Percentiles rank a stretch among this genome's conserved stretches.
phyloP scores from a whole-genome alignment of 805 yeast genomes.

The Nakazawaea ambrosiae region DNA sequence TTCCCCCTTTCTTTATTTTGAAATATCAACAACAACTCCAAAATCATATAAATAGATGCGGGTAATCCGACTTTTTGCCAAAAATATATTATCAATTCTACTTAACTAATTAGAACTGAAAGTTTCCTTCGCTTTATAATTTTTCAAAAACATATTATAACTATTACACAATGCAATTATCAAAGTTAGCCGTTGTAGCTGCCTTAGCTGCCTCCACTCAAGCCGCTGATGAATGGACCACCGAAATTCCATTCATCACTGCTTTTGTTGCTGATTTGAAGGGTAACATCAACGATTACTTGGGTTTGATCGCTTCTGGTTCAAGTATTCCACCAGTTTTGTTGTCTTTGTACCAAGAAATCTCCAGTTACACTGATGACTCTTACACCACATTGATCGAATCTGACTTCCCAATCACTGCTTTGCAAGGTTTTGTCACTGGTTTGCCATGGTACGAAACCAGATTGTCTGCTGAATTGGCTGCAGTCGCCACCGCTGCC shows the following conservation, averaged over 20 bases:
- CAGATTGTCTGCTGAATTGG: conserved; percentile 19
- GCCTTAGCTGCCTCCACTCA: background rate
- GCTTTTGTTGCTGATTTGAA: conserved; percentile 31
- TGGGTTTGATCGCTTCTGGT: conserved; percentile 25
- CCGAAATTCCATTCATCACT: conserved; percentile 16
- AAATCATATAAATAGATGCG: too few relatives aligned
- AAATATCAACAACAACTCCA: too few relatives aligned
- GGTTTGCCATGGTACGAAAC: conserved; percentile 28
- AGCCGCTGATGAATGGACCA: background rate
- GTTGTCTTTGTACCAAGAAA: conserved; percentile 24
- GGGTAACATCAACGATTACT: conserved; percentile 24
- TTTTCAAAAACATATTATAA: too few relatives aligned
- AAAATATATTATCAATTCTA: too few relatives aligned
- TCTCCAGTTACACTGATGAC: conserved; percentile 34
- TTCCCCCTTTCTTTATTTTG: too few relatives aligned
- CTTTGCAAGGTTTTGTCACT: conserved; percentile 19
- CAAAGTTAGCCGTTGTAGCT: background rate
- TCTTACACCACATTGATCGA: conserved; percentile 35
- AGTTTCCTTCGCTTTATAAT: too few relatives aligned
- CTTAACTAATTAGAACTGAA: too few relatives aligned
- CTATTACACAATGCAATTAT: background rate
- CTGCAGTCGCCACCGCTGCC: conserved; percentile 11
- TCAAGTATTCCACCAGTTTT: conserved; percentile 22
- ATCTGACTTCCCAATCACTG: conserved; percentile 14
- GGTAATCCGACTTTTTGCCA: too few relatives aligned